Base-by-base conservation (phyloP, 495 filamentous ascomycete species). In the Talaromyces proteolyticus region DNA sequence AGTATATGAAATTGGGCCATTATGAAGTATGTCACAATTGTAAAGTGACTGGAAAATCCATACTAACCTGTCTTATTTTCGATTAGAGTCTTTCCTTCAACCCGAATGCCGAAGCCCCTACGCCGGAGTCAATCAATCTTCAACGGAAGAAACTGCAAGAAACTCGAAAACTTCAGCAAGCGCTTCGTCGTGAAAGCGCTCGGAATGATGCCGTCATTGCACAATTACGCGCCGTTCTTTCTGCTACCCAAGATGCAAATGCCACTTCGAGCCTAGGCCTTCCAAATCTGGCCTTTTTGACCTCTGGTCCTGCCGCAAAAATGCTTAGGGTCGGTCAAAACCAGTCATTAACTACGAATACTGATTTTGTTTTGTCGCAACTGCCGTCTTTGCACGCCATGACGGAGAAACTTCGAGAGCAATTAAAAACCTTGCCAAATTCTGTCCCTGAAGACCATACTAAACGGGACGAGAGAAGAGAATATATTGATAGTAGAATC, bases 1-100 rank as follows among this genome's bases (percentile, higher is more conserved):
- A 74, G 34, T 95, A 86, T 83, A 82, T 97, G 50, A 75, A 82
- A 45, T 70, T 98, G 48, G 80, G 78, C 42, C 91, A 96, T 77
- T 96, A 98, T 67, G 83, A 91, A 69, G 84, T 86, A 57, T 60
- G 77, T 18, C 20, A n/a, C 3, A 6, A 26, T 17, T 0, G 44
- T 2, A 46, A 46, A 23, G 36, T 38, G 3, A 18, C 23, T 20
- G 4, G 24, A 16, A 4, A 19, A n/a, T n/a, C n/a, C n/a, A n/a
- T n/a, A n/a, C n/a, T 18, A 36, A 18, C 0, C 3, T 18, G 26
- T 2, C 3, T 47, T 21, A 17, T 37, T 44, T 38, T 41, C 18
- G 12, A 19, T 23, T 47, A 74, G 72, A 64, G 65, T 17, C 61
- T 75, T 10, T 63, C 66, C 0, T 60, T 74, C 16, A 56, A 47